These are phyloP conservation scores for Verticillium dahliae DNA, from an alignment of 2,329 filamentous ascomycete genomes.

Conservation along the genomic window DNA sequence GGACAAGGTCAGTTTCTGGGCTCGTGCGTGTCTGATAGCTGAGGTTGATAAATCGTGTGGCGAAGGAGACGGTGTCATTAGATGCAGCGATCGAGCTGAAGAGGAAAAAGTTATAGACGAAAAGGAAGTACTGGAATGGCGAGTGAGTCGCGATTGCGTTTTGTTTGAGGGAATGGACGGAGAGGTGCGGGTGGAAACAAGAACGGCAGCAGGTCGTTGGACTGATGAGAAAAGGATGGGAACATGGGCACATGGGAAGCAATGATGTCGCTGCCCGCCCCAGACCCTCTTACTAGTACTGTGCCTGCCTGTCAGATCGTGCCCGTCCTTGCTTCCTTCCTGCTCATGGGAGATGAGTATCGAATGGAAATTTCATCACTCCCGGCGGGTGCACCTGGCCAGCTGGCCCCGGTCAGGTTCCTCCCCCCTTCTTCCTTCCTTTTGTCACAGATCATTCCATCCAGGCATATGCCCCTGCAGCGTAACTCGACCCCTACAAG, in stretches of 20 bases:
- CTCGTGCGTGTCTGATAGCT: background rate
- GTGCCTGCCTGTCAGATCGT: background rate
- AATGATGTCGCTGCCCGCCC: background rate
- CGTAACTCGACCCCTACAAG: background rate
- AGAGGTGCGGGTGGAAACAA: background rate
- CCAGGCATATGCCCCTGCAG: background rate
- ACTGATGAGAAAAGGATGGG: background rate
- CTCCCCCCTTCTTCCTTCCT: background rate
- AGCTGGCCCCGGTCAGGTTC: background rate
- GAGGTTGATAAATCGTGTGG: background rate
- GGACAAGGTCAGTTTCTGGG: background rate
- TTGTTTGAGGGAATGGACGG: background rate
- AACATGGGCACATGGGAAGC: background rate
- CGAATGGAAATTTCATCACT: background rate
- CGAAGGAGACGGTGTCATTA: background rate
- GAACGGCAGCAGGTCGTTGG: background rate
- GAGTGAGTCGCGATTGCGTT: background rate
- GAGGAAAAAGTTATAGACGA: background rate
- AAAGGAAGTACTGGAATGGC: background rate
- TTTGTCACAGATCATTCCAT: background rate
- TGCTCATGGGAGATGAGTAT: background rate
- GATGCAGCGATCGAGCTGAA: background rate
- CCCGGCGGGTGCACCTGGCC: background rate
- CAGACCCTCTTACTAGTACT: background rate
- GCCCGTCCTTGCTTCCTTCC: background rate